Base-by-base conservation (phyloP, 257 asterid genomes). In the Solanum phureja region DNA sequence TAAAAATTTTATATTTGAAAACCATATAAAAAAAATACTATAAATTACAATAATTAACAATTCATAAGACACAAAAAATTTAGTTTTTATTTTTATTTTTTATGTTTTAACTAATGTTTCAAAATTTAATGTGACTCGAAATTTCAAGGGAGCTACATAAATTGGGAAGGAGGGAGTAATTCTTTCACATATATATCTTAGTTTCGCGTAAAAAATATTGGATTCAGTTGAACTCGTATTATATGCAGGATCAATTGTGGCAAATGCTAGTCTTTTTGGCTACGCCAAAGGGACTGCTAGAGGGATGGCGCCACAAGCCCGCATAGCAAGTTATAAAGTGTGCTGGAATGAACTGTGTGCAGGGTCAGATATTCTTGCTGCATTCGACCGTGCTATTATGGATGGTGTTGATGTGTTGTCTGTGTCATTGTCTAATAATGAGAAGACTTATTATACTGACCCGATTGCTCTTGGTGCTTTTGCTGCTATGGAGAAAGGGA, bases 341-440 rank as follows among this genome's bases (percentile, higher is more conserved):
- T 92, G 93, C 69, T 84, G 93, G 92, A 88, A 23, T 21, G 49
- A 66, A 21, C 91, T 83, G 31, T 92, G 94, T 81, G 87, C 86
- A 6, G 92, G 93, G 6, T 90, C 92, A 3, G 93, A 92, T 33
- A 90, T 92, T 18, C 89, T 92, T 19, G 93, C 92, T 10, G 93
- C 91, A 7, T 90, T 92, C 81, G 94, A 92, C 18, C 91, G 87
- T 19, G 94, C 94, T 7, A 90, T 92, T 35, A 16, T 76, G 9
- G 94, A 92, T 75, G 91, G 93, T 2, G 94, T 92, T 18, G 92
- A 92, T 73, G 89, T 92, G 11, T 77, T 92, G 9, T 92, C 94
- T 0, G 42, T 92, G 23, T 92, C 94, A 1, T 60, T 92, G 12
- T 90, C 93, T 4, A 93, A 93, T 23, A 92, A 92, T 35, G 87